phyloP scores from a whole-genome alignment of 441 rosid genomes.

The Francoa sonchifolia region DNA sequence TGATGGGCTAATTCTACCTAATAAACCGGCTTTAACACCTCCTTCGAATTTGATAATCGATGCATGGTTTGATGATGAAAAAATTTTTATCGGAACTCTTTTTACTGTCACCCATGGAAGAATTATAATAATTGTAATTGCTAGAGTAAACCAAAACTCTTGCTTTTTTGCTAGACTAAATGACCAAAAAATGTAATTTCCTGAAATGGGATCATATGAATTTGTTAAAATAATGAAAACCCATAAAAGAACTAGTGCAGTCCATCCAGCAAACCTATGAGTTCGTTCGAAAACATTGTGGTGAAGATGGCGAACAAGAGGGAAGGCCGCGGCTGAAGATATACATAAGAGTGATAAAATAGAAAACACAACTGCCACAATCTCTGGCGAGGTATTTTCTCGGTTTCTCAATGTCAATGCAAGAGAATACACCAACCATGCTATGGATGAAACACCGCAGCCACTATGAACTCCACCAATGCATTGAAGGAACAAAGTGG shows the following conservation, averaged over 20 bases:
- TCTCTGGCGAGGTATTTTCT: constrained; percentile 37
- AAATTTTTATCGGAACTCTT: constrained; percentile 33
- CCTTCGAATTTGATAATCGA: constrained; percentile 55
- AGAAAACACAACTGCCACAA: constrained; percentile 31
- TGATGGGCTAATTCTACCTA: constrained; percentile 74
- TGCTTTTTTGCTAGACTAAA: constrained; percentile 28
- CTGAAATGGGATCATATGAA: constrained; percentile 43
- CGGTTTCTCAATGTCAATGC: constrained; percentile 34
- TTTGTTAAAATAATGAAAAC: constrained; percentile 35
- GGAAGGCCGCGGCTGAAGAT: constrained; percentile 50
- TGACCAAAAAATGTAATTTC: constrained; percentile 24
- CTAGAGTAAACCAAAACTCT: constrained; percentile 59
- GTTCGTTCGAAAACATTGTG: constrained; percentile 61
- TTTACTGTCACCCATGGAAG: constrained; percentile 63
- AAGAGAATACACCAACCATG: constrained; percentile 53
- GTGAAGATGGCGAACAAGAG: constrained; percentile 63
- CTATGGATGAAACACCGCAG: constrained; percentile 57
- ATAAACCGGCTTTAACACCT: constrained; percentile 52
- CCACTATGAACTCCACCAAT: constrained; percentile 72
- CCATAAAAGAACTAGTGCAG: constrained; percentile 50
- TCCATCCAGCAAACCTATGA: constrained; percentile 69
- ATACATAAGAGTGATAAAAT: constrained; percentile 44
- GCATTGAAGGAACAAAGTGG: constrained; percentile 57
- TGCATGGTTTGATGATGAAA: constrained; percentile 55
- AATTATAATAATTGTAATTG: constrained; percentile 38